These are phyloP conservation scores for Diaporthe vaccinii DNA, from an alignment of 2,329 filamentous ascomycete species.

Conservation along the genomic window DNA sequence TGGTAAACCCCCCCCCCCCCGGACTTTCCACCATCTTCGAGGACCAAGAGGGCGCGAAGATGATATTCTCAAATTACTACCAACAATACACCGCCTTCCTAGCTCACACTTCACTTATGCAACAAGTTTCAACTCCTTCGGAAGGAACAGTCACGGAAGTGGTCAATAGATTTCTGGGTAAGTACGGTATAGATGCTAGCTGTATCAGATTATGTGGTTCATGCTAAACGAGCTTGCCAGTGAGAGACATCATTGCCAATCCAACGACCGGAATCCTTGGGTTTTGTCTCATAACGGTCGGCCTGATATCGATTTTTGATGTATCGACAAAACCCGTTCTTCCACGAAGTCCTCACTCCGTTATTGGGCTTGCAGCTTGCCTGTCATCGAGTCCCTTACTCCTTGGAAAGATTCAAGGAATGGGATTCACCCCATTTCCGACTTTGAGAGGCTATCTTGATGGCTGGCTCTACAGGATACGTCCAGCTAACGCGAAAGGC, in stretches of 20 bases:
- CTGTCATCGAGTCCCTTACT: not conserved
- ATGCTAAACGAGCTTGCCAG: not conserved
- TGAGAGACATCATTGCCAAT: not conserved
- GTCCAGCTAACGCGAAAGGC: too few species aligned
- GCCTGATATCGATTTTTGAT: too few species aligned
- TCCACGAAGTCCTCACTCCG: not conserved
- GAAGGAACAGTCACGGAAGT: not conserved
- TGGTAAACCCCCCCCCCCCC: not conserved
- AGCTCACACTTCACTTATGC: not conserved
- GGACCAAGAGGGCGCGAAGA: not conserved
- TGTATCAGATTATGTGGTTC: too few species aligned
- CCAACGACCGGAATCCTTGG: not conserved
- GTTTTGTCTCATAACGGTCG: not conserved
- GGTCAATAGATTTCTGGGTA: not conserved
- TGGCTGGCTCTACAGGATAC: not conserved
- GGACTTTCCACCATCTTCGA: not conserved
- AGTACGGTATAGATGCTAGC: not conserved
- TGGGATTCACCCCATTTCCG: not conserved
- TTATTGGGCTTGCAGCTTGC: not conserved
- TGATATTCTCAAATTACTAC: not conserved
- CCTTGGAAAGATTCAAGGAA: not conserved
- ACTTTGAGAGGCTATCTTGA: not conserved
- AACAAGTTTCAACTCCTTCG: not conserved
- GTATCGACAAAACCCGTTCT: not conserved
- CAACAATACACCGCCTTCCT: not conserved